phyloP scores from a whole-genome alignment of 2,329 filamentous ascomycete species.

The Diaporthe citri region DNA sequence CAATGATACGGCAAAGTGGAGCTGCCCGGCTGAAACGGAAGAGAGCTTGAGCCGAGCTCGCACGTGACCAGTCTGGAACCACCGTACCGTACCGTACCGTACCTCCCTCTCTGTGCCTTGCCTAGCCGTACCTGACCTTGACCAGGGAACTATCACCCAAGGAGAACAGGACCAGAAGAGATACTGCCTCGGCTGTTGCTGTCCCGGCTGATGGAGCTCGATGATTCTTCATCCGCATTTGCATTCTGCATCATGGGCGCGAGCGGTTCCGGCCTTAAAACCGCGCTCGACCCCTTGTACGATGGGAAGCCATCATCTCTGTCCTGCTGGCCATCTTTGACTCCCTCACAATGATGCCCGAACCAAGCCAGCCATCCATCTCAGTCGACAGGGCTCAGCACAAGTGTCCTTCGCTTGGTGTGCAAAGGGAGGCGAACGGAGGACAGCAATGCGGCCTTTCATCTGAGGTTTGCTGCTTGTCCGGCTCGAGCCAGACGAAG shows the following conservation, averaged over 20 bases:
- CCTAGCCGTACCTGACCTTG: not conserved
- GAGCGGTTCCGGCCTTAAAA: slow-evolving; percentile 34
- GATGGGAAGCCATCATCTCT: not conserved
- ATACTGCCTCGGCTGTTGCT: not conserved
- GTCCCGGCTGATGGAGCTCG: not conserved
- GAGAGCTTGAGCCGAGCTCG: not conserved
- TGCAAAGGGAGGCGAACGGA: not conserved
- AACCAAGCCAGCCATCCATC: not conserved
- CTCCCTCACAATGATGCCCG: slow-evolving; percentile 11
- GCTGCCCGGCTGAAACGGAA: slow-evolving; percentile 33
- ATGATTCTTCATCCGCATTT: not conserved
- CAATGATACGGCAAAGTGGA: slow-evolving; percentile 24
- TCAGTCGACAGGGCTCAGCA: not conserved
- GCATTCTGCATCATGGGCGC: not conserved
- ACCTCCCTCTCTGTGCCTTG: not conserved
- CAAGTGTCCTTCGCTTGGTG: not conserved
- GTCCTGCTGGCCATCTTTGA: not conserved
- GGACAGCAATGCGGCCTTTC: slow-evolving; percentile 9
- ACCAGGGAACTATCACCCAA: not conserved
- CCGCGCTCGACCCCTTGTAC: not conserved
- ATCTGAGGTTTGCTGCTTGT: slow-evolving; percentile 36
- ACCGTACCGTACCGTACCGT: not conserved
- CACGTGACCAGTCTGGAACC: slow-evolving; percentile 13
- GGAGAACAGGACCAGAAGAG: not conserved
- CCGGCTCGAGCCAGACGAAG: not conserved